phyloP scores from a whole-genome alignment of 441 rosid species.

The Adansonia rubrostipa region DNA sequence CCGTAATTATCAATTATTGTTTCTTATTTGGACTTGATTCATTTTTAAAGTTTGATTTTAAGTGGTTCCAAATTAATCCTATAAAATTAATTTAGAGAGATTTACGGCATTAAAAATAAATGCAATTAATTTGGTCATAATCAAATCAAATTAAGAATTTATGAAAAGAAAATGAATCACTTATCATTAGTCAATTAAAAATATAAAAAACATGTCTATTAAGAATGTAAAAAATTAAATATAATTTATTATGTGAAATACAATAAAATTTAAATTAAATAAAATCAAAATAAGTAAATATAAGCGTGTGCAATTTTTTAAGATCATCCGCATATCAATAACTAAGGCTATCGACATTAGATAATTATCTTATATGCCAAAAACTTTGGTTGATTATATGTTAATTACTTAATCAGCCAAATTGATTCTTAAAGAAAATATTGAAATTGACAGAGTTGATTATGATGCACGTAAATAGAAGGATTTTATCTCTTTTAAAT shows the following conservation, averaged over 20 bases:
- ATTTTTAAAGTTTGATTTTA: background rate
- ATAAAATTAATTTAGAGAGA: background rate
- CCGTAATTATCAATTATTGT: background rate
- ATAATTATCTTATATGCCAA: background rate
- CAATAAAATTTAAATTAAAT: background rate
- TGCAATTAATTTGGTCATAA: background rate
- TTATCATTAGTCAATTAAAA: background rate
- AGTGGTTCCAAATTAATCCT: background rate
- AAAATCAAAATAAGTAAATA: background rate
- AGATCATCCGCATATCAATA: background rate
- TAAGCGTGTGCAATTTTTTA: background rate
- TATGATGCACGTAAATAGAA: too few relatives aligned
- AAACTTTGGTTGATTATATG: too few relatives aligned
- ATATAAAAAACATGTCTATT: background rate
- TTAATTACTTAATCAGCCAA: too few relatives aligned
- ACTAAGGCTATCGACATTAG: background rate
- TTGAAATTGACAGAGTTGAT: too few relatives aligned
- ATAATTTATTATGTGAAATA: background rate
- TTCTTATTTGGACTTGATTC: conserved; percentile 2
- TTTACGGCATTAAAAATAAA: background rate
- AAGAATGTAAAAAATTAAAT: background rate
- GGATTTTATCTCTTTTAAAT: too few relatives aligned
- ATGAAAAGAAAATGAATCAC: background rate
- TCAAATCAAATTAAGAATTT: background rate
- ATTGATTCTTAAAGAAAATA: too few relatives aligned